Evolutionary conservation across 1,284 basidiomycete species (phyloP), one percentile per base, ranked within the genome.

Genomic region (Athelia psychrophila): DNA sequence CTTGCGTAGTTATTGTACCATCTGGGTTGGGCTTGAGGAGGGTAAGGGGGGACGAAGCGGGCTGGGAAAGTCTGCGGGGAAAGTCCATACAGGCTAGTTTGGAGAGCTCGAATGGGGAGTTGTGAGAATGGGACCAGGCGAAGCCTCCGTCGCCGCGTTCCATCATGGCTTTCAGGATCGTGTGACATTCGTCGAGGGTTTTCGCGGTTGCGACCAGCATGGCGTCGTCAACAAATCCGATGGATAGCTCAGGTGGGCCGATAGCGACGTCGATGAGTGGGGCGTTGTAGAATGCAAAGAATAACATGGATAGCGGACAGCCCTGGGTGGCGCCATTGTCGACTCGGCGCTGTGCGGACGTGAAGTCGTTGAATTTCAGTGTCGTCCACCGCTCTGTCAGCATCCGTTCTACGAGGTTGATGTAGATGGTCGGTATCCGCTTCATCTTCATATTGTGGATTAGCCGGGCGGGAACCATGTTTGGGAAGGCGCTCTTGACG

Each of bases 401-500:
- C 36, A 59, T 56, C 2, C 49, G 18, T 2, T 50, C 19, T 0
- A 71, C 47, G 60, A 63, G 71, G 10, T 58, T 45, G 0, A 60
- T 51, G n/a, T 62, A 54, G 24, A 57, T 56, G 12, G 35, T 22
- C 1, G 70, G 71, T 0, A 72, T 49, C 0, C 71, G 65, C 4
- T 53, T 13, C 32, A 36, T 51, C 12, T 59, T 48, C 58, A 75
- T 58, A 32, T 75, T 60, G 53, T 71, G 65, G 4, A 64, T n/a
- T 2, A 76, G 68, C 0, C 59, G 42, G 1, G 64, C 58, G 0
- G 60, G 55, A 1, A 62, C 58, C 0, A 59, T 62, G 22, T 64
- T 74, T 0, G 69, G 73, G 58, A 75, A 77, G 0, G 73, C 72
- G 0, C 64, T 69, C 56, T 73, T 64, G 16, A 77, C 63, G 54